A percentile compares a stretch with the other conserved stretches of the same genome.
phyloP scores from a whole-genome alignment of 371 early-diverging fungal species.

The Mucor indicus region DNA sequence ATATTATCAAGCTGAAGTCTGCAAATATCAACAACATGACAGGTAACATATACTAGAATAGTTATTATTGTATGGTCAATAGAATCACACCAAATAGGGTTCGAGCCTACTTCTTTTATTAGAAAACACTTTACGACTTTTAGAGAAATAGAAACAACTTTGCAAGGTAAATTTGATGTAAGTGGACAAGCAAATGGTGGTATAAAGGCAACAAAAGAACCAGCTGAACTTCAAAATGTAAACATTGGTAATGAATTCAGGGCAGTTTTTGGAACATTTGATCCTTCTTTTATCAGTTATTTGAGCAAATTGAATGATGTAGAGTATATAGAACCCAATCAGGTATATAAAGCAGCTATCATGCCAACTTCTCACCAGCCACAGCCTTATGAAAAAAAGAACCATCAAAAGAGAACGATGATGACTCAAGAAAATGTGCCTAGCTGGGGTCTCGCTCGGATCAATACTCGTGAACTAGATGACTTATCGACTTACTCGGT shows the following conservation, averaged over 20 bases:
- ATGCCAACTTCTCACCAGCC: neutral
- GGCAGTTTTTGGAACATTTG: conserved; percentile 16
- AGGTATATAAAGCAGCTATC: conserved; percentile 26
- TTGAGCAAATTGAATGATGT: conserved; percentile 34
- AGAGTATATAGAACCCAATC: conserved; percentile 56
- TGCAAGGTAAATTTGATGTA: neutral
- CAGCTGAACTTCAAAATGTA: conserved; percentile 3
- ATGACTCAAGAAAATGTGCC: conserved; percentile 33
- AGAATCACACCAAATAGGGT: conserved; percentile 4
- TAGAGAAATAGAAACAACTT: neutral
- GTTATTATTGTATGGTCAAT: neutral
- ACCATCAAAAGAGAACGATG: conserved; percentile 3
- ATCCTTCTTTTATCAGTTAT: conserved; percentile 28
- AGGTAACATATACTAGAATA: neutral
- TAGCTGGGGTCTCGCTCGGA: conserved; percentile 62
- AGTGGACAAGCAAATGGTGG: too few species aligned
- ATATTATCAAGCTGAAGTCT: conserved; percentile 19
- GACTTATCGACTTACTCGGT: conserved; percentile 32
- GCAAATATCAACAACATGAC: conserved; percentile 4
- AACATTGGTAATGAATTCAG: conserved; percentile 12
- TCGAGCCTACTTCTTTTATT: conserved; percentile 16
- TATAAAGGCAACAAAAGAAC: too few species aligned
- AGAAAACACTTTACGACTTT: conserved; percentile 15
- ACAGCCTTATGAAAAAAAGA: neutral
- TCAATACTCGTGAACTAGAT: conserved; percentile 37